Conservation (phyloP, 495 filamentous ascomycete genomes). For the Tuber melanosporum region DNA sequence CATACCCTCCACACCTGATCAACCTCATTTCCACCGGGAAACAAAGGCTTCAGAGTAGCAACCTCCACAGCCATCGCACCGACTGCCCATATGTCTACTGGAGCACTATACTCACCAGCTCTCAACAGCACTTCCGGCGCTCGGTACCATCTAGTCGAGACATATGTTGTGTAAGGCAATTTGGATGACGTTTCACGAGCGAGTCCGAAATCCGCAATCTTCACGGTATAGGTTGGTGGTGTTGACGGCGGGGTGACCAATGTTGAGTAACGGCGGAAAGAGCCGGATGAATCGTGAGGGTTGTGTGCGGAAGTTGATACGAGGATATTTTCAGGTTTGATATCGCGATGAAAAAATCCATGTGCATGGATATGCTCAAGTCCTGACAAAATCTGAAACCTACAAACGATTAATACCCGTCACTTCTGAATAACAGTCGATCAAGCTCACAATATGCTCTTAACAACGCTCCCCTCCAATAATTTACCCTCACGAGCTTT, state of each 20-base stretch:
- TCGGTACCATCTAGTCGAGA: constrained; percentile 97
- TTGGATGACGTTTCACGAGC: constrained; percentile 95
- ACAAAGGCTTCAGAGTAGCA: constrained; percentile 92
- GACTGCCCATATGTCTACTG: constrained; percentile 97
- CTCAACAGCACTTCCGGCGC: constrained; percentile 92
- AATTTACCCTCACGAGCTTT: constrained; percentile 93
- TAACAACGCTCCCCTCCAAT: constrained; percentile 83
- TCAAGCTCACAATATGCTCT: constrained; percentile 67
- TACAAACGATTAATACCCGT: constrained; percentile 20
- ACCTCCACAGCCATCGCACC: constrained; percentile 99
- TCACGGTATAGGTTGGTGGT: constrained; percentile 87
- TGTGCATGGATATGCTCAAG: constrained; percentile 96
- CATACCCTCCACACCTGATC: constrained; percentile 99
- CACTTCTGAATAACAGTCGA: neutral
- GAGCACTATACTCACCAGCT: constrained; percentile 94
- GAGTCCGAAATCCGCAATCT: constrained; percentile 99
- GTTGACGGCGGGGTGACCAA: constrained; percentile 92
- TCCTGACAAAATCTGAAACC: constrained; percentile 88
- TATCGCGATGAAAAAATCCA: constrained; percentile 97
- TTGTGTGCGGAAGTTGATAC: constrained; percentile 78
- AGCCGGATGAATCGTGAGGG: constrained; percentile 65
- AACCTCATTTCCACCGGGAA: constrained; percentile 96
- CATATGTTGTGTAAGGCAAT: constrained; percentile 94
- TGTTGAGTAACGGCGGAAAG: constrained; percentile 85
- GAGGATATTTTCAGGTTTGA: constrained; percentile 98